A percentile compares a stretch with the other conserved stretches of the same genome.
These are phyloP conservation scores for Pulveroboletus sp. DNA, from an alignment of 768 basidiomycete species.

Conservation along the genomic window DNA sequence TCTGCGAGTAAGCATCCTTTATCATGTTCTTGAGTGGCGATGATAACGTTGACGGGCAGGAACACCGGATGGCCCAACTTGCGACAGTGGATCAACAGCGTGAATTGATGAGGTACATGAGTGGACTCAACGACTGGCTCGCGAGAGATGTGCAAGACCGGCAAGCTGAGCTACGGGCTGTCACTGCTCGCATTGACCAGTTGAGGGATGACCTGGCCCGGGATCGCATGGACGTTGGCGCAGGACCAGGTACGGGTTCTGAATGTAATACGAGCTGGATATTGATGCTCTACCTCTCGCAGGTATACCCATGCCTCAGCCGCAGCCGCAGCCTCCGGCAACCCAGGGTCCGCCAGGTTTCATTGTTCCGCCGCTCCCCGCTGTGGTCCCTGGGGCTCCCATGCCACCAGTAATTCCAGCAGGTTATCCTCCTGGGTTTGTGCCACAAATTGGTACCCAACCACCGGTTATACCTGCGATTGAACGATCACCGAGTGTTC, in stretches of 20 bases:
- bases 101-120: conserved; percentile 78
- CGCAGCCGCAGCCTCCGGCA: conserved; percentile 14
- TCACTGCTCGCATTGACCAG: conserved; percentile 59
- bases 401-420: conserved; percentile 17
- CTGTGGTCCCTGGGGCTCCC: conserved; percentile 8
- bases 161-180: conserved; percentile 66
- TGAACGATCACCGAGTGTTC: conserved; percentile 2
- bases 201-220: conserved; percentile 42
- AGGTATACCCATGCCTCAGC: conserved; percentile 29
- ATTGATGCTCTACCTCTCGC: not conserved
- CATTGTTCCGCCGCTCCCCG: conserved; percentile 24
- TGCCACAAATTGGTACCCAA: conserved; percentile 15
- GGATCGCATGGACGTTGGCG: conserved; percentile 43
- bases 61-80: conserved; percentile 70
- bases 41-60: conserved; percentile 39
- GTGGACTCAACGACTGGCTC: conserved; percentile 75
- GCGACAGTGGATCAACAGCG: conserved; percentile 79
- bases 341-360: conserved; percentile 13
- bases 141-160: conserved; percentile 76
- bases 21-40: conserved; percentile 1
- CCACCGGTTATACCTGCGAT: conserved; percentile 24
- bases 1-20: conserved; percentile 47
- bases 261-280: not conserved
- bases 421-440: conserved; percentile 20
- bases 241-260: conserved; percentile 36